Evolutionary conservation across 768 basidiomycete genomes (phyloP).

Genomic region (Naganishia friedmannii): DNA sequence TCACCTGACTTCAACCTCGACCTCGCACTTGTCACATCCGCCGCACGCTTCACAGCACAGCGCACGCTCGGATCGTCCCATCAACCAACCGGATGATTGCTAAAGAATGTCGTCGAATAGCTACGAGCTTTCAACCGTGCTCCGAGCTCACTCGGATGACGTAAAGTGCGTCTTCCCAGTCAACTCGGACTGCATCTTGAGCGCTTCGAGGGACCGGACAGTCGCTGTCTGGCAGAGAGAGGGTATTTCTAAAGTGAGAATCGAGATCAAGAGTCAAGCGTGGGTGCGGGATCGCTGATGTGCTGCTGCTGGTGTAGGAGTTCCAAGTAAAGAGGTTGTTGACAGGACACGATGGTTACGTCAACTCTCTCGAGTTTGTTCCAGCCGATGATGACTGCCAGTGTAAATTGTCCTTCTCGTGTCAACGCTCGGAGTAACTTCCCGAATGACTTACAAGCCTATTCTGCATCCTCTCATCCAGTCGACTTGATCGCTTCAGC

Average conservation of each 20-base stretch:
- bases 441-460: neutral
- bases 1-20: too few relatives aligned
- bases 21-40: too few relatives aligned
- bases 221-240: slow-evolving; percentile 38
- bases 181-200: slow-evolving; percentile 29
- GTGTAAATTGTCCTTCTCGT: slow-evolving; percentile 12
- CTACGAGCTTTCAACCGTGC: slow-evolving; percentile 14
- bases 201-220: slow-evolving; percentile 40
- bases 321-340: slow-evolving; percentile 29
- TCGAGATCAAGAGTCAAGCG: too few relatives aligned
- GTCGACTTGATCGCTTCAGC: slow-evolving; percentile 37
- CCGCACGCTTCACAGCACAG: too few relatives aligned
- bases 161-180: slow-evolving; percentile 43
- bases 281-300: neutral
- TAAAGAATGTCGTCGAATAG: neutral
- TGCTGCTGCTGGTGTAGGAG: neutral
- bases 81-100: neutral
- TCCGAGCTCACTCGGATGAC: slow-evolving; percentile 35
- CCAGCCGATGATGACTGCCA: slow-evolving; percentile 27
- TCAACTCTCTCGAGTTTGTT: slow-evolving; percentile 45
- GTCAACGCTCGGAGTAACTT: neutral
- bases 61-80: too few relatives aligned
- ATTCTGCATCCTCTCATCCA: neutral
- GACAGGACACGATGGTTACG: slow-evolving; percentile 42
- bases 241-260: slow-evolving; percentile 3